Evolutionary conservation across 768 basidiomycete species (phyloP).

Genomic region (Mycena haematopus): DNA sequence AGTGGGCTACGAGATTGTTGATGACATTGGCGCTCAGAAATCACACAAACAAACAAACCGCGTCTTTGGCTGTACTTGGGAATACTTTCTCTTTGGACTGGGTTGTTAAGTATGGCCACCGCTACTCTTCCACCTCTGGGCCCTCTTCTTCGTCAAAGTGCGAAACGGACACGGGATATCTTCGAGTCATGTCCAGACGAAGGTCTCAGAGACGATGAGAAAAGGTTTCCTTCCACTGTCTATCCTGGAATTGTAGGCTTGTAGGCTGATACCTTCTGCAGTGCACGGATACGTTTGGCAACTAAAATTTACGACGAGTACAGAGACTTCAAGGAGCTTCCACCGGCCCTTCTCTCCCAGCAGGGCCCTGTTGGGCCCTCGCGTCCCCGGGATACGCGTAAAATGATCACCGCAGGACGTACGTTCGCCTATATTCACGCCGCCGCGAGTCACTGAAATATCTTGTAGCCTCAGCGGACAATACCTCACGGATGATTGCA

Average conservation of each 20-base stretch:
- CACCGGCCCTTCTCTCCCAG: constrained; percentile 79
- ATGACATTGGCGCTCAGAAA: no score
- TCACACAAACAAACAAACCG: no score
- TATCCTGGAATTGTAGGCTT: no score
- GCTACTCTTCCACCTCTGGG: constrained; percentile 70
- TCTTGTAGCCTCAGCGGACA: constrained; percentile 45
- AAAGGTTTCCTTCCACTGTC: constrained; percentile 52
- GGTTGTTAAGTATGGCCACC: constrained; percentile 43
- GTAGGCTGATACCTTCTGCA: constrained; percentile 33
- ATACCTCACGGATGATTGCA: constrained; percentile 73
- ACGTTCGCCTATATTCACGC: constrained; percentile 33
- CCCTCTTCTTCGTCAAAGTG: constrained; percentile 61
- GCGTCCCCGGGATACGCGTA: constrained; percentile 66
- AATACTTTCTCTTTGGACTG: no score
- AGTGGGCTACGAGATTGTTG: no score
- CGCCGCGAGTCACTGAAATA: constrained; percentile 1
- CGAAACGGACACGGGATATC: constrained; percentile 75
- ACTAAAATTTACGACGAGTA: constrained; percentile 94
- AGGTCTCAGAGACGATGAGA: constrained; percentile 67
- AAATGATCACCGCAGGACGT: constrained; percentile 79
- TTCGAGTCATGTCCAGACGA: constrained; percentile 74
- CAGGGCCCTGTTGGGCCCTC: constrained; percentile 84
- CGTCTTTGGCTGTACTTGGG: no score
- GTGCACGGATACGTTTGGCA: constrained; percentile 75
- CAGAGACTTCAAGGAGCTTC: constrained; percentile 83